phyloP scores from a whole-genome alignment of 164 flowering plant genomes.

The Sedum album region DNA sequence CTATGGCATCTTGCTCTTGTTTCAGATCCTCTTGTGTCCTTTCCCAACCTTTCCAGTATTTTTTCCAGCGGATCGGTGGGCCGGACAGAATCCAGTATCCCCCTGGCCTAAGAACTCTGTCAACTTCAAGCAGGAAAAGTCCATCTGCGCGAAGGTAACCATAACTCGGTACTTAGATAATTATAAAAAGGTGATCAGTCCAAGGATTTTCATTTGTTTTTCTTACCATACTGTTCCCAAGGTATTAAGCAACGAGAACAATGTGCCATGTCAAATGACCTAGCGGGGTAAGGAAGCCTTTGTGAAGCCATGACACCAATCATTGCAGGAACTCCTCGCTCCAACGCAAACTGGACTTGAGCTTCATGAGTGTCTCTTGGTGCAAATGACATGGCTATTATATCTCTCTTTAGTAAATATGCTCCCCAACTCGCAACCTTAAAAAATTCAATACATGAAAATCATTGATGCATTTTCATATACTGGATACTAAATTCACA shows the following conservation, averaged over 20 bases:
- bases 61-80: slow-evolving; percentile 86
- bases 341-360: slow-evolving; percentile 89
- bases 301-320: slow-evolving; percentile 73
- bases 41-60: slow-evolving; percentile 92
- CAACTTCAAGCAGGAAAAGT: slow-evolving; percentile 76
- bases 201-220: background rate
- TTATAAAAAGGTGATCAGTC: background rate
- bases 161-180: slow-evolving; percentile 22
- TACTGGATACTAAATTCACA: background rate
- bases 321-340: slow-evolving; percentile 96
- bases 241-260: slow-evolving; percentile 96
- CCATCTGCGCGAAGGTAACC: slow-evolving; percentile 43
- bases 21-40: slow-evolving; percentile 82
- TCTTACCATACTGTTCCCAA: slow-evolving; percentile 60
- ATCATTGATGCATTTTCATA: background rate
- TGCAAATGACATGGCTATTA: slow-evolving; percentile 87
- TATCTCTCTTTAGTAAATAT: slow-evolving; percentile 67
- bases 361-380: slow-evolving; percentile 98
- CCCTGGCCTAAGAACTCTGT: slow-evolving; percentile 85
- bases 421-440: slow-evolving; percentile 99
- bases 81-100: slow-evolving; percentile 97
- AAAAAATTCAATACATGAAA: background rate
- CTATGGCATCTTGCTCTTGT: slow-evolving; percentile 77
- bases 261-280: slow-evolving; percentile 93
- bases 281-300: slow-evolving; percentile 82